Percentiles rank a stretch among this genome's conserved stretches.
These are phyloP conservation scores for Chlorella sp. DNA, from an alignment of 139 green algal species.

Conservation along the genomic window DNA sequence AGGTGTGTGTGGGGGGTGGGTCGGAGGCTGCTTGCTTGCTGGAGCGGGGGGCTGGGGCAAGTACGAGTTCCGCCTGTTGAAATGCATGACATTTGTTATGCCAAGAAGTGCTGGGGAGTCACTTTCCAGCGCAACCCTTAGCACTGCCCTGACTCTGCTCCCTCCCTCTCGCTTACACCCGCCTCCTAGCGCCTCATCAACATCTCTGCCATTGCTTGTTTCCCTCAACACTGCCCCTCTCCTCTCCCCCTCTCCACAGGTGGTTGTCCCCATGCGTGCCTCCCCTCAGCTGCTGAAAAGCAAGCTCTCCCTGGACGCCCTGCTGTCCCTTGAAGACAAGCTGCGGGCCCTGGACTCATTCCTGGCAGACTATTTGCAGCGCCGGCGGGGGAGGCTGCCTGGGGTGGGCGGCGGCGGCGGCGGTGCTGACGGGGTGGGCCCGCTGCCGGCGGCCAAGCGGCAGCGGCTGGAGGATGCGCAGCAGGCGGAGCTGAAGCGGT, in stretches of 20 bases:
- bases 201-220: background rate
- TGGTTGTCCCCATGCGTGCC: slow-evolving; percentile 7
- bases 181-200: background rate
- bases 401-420: background rate
- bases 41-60: too few species aligned
- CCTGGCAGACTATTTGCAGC: slow-evolving; percentile 55
- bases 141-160: background rate
- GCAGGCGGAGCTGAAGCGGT: slow-evolving; percentile 73
- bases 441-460: slow-evolving; percentile 64
- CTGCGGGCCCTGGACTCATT: slow-evolving; percentile 71
- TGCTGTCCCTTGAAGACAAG: slow-evolving; percentile 59
- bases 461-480: slow-evolving; percentile 74
- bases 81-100: background rate
- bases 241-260: background rate
- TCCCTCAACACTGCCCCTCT: background rate
- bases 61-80: background rate
- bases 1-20: slow-evolving; percentile 28
- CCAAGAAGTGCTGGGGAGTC: too few species aligned
- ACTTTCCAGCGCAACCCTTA: too few species aligned
- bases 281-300: background rate
- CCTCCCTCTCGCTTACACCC: background rate
- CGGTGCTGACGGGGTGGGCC: background rate
- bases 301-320: slow-evolving; percentile 27
- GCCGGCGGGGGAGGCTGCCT: slow-evolving; percentile 8
- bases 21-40: background rate